Base-by-base conservation (phyloP, 345 rosid genomes). In the Rhizophora mangle region DNA sequence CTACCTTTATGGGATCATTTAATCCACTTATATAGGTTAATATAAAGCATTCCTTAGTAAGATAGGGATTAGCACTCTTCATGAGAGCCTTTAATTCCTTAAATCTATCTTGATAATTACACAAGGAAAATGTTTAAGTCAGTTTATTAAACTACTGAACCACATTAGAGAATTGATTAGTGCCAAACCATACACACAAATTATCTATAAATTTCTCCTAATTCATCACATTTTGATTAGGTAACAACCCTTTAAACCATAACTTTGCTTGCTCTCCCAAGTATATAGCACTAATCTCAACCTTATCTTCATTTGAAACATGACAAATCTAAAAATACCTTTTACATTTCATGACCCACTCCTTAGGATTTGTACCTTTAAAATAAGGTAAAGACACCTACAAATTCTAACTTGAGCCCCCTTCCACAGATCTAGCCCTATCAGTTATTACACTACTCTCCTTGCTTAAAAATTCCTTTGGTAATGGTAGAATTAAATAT, bases 101-200 rank as follows among this genome's bases (percentile, higher is more conserved):
- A 4, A 54, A 54, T 4, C 8, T 8, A 11, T 54, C 27, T n/a
- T 54, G 5, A 3, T 54, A 15, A 10, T 8, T 13, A 6, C 3
- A 0, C 1, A 54, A 1, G 0, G 4, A n/a, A 0, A 10, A 3
- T 3, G 2, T 1, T 20, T n/a, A 26, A 3, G 21, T 6, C 2
- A n/a, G 4, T n/a, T 54, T 54, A 4, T 54, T 54, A 20, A 54
- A 54, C 8, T 54, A 13, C 4, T 54, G 1, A 4, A 54, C 13
- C 2, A 54, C 24, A 54, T 54, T 13, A 7, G 1, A n/a, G 24
- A n/a, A 0, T 10, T 54, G 7, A 6, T 13, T n/a, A 6, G 2
- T 20, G 9, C 11, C 10, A 54, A 54, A 54, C 11, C 27, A 20
- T 1, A 6, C 3, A 4, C 24, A 20, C 11, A 54, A 1, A 2